Evolutionary conservation across 768 basidiomycete genomes (phyloP), one percentile per base, ranked within the genome.

Genomic region (Leucocoprinus leucothites): DNA sequence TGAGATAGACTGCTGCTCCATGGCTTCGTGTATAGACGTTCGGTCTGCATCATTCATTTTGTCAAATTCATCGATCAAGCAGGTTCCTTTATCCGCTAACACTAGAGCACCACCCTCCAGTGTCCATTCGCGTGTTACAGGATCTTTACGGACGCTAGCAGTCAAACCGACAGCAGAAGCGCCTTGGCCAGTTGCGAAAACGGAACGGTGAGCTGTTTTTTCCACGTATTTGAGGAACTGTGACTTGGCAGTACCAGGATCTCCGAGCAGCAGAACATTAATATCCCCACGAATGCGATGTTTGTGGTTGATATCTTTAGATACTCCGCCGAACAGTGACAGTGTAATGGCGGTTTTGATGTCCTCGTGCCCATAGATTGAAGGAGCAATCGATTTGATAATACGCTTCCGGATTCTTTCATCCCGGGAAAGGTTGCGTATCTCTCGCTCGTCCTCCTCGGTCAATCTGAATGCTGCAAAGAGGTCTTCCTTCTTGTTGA

Each of bases 11-110:
- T 98, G 97, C 72, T 99, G 97, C 68, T 99, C 97, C 97, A 99
- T 99, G 1, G 97, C 97, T 69, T 99, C 97, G 76, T 98, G 97
- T 64, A 99, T 98, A 3, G 94, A 97, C 14, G 95, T 98, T 63
- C 96, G 81, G 69, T 99, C 96, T 14, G 92, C 82, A 64, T 98
- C 97, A 71, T 98, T 98, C 97, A 99, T 99, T 78, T 99, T 99
- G 77, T 99, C 97, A 69, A 99, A 98, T 69, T 98, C 97, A 72
- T 99, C 97, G 61, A 99, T 99, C 35, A 98, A 76, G 66, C 97
- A 98, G 24, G 89, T 92, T 11, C 97, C 97, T 72, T 96, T 97
- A 73, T 99, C 97, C 2, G 97, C 97, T 18, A 99, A 78, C n/a
- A 99, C 97, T 9, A 99, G 78, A 2, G 97, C 97, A 8, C 97